A percentile compares a stretch with the other conserved stretches of the same genome.
These are phyloP conservation scores for Lactarius psammicola DNA, from an alignment of 768 basidiomycete genomes.

Conservation along the genomic window DNA sequence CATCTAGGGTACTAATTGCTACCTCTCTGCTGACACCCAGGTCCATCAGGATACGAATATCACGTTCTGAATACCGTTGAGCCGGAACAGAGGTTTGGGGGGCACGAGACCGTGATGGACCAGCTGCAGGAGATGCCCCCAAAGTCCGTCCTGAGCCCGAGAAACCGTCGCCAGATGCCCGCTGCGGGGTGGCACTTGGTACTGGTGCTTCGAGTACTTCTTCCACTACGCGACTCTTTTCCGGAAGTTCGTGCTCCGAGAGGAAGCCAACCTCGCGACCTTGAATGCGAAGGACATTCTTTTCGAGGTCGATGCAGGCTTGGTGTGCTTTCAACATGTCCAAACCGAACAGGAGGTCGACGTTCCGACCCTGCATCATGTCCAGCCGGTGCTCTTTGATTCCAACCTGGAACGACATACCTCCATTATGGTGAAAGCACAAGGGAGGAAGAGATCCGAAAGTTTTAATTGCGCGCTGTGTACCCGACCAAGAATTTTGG, in stretches of 20 bases:
- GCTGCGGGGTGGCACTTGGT: not conserved
- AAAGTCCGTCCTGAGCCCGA: conserved; percentile 69
- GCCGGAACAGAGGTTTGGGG: conserved; percentile 21
- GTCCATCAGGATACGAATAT: conserved; percentile 64
- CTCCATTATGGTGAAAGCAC: conserved; percentile 95
- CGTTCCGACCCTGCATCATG: conserved; percentile 67
- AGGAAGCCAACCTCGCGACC: conserved; percentile 86
- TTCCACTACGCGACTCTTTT: conserved; percentile 57
- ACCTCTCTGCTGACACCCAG: conserved; percentile 76
- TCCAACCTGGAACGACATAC: conserved; percentile 39
- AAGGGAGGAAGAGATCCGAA: conserved; percentile 78
- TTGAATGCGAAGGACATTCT: conserved; percentile 89
- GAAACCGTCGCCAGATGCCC: conserved; percentile 40
- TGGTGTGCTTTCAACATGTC: conserved; percentile 99
- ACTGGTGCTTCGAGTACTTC: conserved; percentile 32
- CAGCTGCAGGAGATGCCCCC: conserved; percentile 44
- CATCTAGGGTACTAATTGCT: conserved; percentile 73
- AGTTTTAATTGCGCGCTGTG: conserved; percentile 93
- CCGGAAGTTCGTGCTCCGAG: conserved; percentile 91
- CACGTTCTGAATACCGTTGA: conserved; percentile 51
- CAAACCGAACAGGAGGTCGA: conserved; percentile 96
- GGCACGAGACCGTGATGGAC: conserved; percentile 30
- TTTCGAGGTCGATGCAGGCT: conserved; percentile 91
- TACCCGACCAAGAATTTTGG: conserved; percentile 89
- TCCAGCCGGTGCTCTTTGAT: conserved; percentile 1